These are phyloP conservation scores for Paragyromitra xinjiangensis DNA, from an alignment of 495 filamentous ascomycete species.

Conservation along the genomic window DNA sequence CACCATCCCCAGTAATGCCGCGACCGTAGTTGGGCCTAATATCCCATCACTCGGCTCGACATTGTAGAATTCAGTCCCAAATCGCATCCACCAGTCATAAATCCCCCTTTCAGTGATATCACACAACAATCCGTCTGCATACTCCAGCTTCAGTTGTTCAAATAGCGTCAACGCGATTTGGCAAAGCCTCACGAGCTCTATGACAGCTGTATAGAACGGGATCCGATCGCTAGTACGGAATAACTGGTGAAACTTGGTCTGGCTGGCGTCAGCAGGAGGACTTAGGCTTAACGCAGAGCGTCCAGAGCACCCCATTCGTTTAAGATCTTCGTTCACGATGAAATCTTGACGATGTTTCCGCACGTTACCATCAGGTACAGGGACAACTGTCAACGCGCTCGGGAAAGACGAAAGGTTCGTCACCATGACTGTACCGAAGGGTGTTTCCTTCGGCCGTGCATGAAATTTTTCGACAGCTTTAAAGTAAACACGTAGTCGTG, in stretches of 20 bases:
- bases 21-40: constrained; percentile 89
- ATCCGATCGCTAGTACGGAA: constrained; percentile 87
- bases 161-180: constrained; percentile 89
- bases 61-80: constrained; percentile 88
- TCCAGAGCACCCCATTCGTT: constrained; percentile 89
- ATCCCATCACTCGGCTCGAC: constrained; percentile 91
- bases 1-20: constrained; percentile 84
- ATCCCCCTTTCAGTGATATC: constrained; percentile 91
- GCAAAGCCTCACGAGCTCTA: constrained; percentile 91
- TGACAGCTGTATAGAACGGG: constrained; percentile 75
- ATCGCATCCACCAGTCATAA: constrained; percentile 95
- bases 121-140: constrained; percentile 90
- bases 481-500: constrained; percentile 81
- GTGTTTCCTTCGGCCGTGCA: constrained; percentile 83
- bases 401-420: constrained; percentile 93
- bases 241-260: constrained; percentile 90
- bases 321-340: constrained; percentile 93
- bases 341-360: constrained; percentile 82
- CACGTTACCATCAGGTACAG: constrained; percentile 86
- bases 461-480: constrained; percentile 83
- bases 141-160: constrained; percentile 84
- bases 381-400: constrained; percentile 84
- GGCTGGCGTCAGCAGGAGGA: constrained; percentile 76
- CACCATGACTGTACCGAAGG: constrained; percentile 85
- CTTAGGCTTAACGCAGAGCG: constrained; percentile 83